Evolutionary conservation across 352 stramenopile genomes (phyloP), one percentile per base, ranked within the genome.

Genomic region (Phytophthora sojae): DNA sequence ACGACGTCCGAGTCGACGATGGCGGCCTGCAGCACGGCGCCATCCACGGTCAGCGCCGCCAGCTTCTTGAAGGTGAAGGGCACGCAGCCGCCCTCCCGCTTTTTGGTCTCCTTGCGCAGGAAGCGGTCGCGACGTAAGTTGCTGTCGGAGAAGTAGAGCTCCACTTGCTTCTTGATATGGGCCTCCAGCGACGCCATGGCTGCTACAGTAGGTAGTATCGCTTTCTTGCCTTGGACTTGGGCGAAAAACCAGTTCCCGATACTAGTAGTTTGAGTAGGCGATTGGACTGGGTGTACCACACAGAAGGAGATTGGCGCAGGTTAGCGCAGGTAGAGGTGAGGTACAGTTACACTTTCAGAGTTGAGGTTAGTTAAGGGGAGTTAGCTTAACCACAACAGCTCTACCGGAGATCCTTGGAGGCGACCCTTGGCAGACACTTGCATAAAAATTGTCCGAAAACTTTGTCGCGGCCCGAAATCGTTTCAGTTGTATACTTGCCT

Each of bases 131-230:
- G 92, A 58, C 92, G 90, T 66, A 97, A 96, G 76, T 98, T 98
- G 78, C 88, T 95, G 78, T 97, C 92, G 47, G 83, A 93, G 81
- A 98, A 97, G 86, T 97, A 98, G 76, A 97, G 97, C 84, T 97
- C 92, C 50, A 97, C 85, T 84, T 97, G 92, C 79, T 95, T 91
- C 78, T 93, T 91, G 74, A 97, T 88, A 72, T 94, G 85, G 47
- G 72, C 74, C 44, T 88, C 77, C 58, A 93, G 53, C 21, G 85
- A 90, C 53, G 80, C 72, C 84, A 92, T 94, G 15, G 25, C 45
- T 68, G 14, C 35, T 45, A 11, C 30, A 11, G 30, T n/a, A n/a
- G 12, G 32, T 37, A n/a, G n/a, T n/a, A n/a, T n/a, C n/a, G 32
- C 11, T 29, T 29, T 29, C 25, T 29, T 29, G 25, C 11, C 7